phyloP scores from a whole-genome alignment of 176 grass and related monocot species.

The Ensete ventricosum region DNA sequence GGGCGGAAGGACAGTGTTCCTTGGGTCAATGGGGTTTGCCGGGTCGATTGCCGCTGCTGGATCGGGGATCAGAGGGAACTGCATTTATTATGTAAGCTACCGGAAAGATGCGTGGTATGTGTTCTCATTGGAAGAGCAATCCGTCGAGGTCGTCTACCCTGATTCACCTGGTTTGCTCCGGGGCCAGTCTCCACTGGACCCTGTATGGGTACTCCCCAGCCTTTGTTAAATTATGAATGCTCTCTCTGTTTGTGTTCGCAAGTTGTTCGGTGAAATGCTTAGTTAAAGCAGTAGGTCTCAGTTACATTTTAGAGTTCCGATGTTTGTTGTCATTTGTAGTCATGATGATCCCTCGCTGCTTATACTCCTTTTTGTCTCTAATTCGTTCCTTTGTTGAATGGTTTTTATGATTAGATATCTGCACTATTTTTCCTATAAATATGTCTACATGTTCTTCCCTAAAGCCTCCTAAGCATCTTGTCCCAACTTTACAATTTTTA shows the following conservation, averaged over 20 bases:
- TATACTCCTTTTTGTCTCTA: background rate
- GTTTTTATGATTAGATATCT: background rate
- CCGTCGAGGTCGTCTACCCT: conserved; percentile 17
- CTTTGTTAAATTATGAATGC: conserved; percentile 25
- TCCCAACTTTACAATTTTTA: too few species aligned
- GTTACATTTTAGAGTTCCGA: too few species aligned
- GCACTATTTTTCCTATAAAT: background rate
- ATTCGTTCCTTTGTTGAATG: background rate
- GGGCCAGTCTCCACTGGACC: conserved; percentile 14
- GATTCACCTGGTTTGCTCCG: conserved; percentile 31
- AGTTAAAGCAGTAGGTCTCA: too few species aligned
- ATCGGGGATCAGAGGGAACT: conserved; percentile 35
- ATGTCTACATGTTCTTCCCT: background rate
- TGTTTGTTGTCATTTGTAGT: too few species aligned
- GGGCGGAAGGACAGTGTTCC: conserved; percentile 39
- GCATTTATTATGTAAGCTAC: conserved; percentile 34
- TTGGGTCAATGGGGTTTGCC: conserved; percentile 39
- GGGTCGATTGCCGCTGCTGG: conserved; percentile 34
- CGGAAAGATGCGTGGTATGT: conserved; percentile 37
- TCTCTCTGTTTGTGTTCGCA: background rate
- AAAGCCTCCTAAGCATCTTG: too few species aligned
- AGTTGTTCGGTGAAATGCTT: background rate
- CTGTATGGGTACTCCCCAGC: conserved; percentile 65
- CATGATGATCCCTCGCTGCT: background rate
- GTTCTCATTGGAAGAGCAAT: conserved; percentile 40